Conservation (phyloP, 257 asterid species). For the Osmanthus fragrans region DNA sequence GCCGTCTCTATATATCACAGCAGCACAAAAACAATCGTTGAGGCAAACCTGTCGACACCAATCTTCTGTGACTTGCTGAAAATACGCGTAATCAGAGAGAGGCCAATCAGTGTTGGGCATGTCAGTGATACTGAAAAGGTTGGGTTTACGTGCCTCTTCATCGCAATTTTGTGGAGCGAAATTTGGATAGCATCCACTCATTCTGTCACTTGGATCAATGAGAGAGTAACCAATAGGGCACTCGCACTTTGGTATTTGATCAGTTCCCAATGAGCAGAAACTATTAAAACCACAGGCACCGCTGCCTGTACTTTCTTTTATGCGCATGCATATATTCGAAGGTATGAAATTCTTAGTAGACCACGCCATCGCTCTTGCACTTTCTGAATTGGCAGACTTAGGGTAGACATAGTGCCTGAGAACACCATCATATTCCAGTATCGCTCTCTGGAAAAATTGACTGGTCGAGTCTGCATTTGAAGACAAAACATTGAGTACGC, state of each 20-base stretch:
- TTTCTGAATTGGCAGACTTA: not conserved
- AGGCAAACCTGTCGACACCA: slow-evolving; percentile 30
- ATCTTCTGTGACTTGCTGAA: slow-evolving; percentile 10
- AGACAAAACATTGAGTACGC: not conserved
- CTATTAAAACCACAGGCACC: slow-evolving; percentile 44
- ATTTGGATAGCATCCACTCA: not conserved
- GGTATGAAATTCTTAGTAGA: slow-evolving; percentile 13
- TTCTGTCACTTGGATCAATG: slow-evolving; percentile 31
- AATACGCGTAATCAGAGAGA: not conserved
- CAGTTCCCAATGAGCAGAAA: slow-evolving; percentile 11
- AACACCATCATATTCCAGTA: slow-evolving; percentile 36
- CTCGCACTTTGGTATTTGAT: slow-evolving; percentile 24
- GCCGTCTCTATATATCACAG: slow-evolving; percentile 11
- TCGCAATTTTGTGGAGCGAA: not conserved
- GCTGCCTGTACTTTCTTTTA: not conserved
- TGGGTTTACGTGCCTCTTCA: slow-evolving; percentile 2
- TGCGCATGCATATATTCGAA: slow-evolving; percentile 19
- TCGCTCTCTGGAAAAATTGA: slow-evolving; percentile 20
- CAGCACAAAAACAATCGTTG: slow-evolving; percentile 39
- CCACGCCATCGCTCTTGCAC: slow-evolving; percentile 14
- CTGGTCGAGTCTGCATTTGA: not conserved
- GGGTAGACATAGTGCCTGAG: slow-evolving; percentile 28
- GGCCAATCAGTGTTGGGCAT: slow-evolving; percentile 25
- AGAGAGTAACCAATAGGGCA: slow-evolving; percentile 26
- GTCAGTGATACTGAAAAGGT: slow-evolving; percentile 7